These are phyloP conservation scores for Berkeleyomyces rouxiae DNA, from an alignment of 2,329 filamentous ascomycete species.

Conservation along the genomic window DNA sequence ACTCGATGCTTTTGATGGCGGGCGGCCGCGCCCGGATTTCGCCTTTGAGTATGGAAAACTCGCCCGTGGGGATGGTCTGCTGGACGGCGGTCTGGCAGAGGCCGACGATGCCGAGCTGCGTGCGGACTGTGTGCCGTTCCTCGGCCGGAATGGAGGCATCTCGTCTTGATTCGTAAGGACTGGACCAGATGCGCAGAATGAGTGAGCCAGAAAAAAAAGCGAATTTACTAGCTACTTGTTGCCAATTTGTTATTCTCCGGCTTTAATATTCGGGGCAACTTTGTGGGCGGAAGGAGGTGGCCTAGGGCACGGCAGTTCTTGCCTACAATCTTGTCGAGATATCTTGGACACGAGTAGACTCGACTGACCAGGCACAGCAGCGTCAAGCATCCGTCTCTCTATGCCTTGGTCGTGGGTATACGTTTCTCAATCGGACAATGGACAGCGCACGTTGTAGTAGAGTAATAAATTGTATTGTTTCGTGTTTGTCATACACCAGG, in stretches of 20 bases:
- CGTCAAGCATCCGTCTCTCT: background rate
- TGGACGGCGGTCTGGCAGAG: background rate
- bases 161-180: background rate
- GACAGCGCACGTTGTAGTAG: background rate
- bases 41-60: background rate
- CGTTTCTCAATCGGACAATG: no score
- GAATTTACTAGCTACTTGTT: no score
- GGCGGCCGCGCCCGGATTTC: background rate
- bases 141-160: background rate
- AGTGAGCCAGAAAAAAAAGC: no score
- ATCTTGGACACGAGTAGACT: background rate
- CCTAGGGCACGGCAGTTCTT: background rate
- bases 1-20: background rate
- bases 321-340: background rate
- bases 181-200: no score
- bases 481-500: background rate
- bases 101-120: background rate
- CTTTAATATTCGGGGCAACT: background rate
- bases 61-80: background rate
- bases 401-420: background rate
- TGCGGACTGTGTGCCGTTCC: background rate
- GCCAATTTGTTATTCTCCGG: no score
- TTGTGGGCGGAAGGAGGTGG: background rate
- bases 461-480: background rate
- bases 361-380: background rate